Evolutionary conservation across 202 grass and related monocot genomes (phyloP), one percentile per base, ranked within the genome.

Genomic region (Saccharum hybrid): DNA sequence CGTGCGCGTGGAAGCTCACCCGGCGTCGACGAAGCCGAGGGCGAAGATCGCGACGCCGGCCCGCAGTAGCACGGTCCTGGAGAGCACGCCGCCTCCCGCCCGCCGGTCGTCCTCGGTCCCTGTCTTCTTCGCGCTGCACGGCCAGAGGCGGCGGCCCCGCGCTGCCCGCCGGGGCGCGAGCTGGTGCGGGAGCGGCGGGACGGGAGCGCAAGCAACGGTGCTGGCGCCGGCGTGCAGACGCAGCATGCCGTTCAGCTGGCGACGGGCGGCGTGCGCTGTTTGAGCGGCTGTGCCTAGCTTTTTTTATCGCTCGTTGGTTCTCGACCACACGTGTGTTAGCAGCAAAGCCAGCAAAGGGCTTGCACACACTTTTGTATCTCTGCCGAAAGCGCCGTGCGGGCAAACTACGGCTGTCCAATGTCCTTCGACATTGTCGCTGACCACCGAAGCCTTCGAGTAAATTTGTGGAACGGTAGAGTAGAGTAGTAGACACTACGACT

Each of bases 21-120:
- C 92, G 61, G 96, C 96, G 68, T 98, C 92, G 71, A 98, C 72
- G 86, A 98, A 95, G 67, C 92, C 91, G 48, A 98, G 93, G 57
- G 82, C 90, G 78, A 93, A 93, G 62, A 92, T 37, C 45, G 79
- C 92, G 77, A 80, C 70, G 83, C 86, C 90, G 65, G 89, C 77
- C 22, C 85, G 88, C 36, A 88, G 77, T 22, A 94, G 56, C 30
- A 88, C 33, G 48, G 75, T 74, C 76, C 78, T 89, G 57, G 80
- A 80, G 74, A 90, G n/a, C 79, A 34, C 62, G 61, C 75, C 45
- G 6, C 13, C 82, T 2, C 26, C 49, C 12, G 21, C 68, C 65
- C 18, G 59, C 75, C 46, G 46, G 16, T 21, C 71, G 71, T 18
- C 43, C 6, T 72, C 22, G 26, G 22, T 74, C 19, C 69, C 74